phyloP scores from a whole-genome alignment of 2,329 filamentous ascomycete genomes.

The Monilinia laxa region DNA sequence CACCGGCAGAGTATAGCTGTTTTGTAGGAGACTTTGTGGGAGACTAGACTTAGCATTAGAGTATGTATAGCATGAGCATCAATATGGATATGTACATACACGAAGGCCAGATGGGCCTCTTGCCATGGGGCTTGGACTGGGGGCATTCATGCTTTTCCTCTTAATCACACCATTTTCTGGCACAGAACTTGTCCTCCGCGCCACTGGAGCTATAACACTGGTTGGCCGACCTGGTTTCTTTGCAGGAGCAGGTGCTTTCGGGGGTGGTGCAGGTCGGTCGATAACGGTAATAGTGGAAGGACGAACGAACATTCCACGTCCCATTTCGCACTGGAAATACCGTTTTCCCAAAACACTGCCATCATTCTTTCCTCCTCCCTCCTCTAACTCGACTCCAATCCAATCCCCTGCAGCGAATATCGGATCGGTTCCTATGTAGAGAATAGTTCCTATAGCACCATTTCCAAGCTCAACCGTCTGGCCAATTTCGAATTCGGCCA shows the following conservation, averaged over 20 bases:
- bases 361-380: slow-evolving; percentile 86
- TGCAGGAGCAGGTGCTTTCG: slow-evolving; percentile 37
- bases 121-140: slow-evolving; percentile 69
- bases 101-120: slow-evolving; percentile 58
- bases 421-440: slow-evolving; percentile 72
- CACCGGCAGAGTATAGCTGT: slow-evolving; percentile 54
- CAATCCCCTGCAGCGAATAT: slow-evolving; percentile 80
- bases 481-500: slow-evolving; percentile 55
- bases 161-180: slow-evolving; percentile 56
- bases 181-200: slow-evolving; percentile 46
- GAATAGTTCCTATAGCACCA: slow-evolving; percentile 72
- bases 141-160: slow-evolving; percentile 68
- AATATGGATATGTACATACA: slow-evolving; percentile 44
- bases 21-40: slow-evolving; percentile 80
- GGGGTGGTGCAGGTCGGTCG: slow-evolving; percentile 48
- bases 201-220: slow-evolving; percentile 45
- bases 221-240: slow-evolving; percentile 45
- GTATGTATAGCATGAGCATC: slow-evolving; percentile 4
- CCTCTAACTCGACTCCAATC: slow-evolving; percentile 86
- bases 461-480: slow-evolving; percentile 68
- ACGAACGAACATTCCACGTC: slow-evolving; percentile 79
- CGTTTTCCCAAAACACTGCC: slow-evolving; percentile 82
- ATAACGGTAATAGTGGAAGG: slow-evolving; percentile 65
- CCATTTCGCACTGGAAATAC: slow-evolving; percentile 84
- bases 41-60: slow-evolving; percentile 52